Evolutionary conservation across 768 basidiomycete genomes (phyloP).

Genomic region (Gyrodon lividus): DNA sequence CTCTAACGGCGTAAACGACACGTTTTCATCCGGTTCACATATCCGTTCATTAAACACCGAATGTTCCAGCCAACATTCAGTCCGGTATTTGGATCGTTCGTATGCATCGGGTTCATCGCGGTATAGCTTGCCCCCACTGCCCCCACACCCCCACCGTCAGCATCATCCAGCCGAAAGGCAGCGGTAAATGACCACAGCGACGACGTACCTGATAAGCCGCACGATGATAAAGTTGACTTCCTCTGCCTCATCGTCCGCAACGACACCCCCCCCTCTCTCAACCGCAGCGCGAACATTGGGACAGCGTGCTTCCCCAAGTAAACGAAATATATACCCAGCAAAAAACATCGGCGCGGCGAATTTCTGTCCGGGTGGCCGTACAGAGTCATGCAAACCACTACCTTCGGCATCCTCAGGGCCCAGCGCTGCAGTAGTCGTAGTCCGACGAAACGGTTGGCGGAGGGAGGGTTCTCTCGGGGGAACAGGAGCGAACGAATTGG

Average conservation of each 20-base stretch:
- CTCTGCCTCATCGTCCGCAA: conserved; percentile 42
- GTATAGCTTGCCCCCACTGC: conserved; percentile 71
- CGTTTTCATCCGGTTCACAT: conserved; percentile 62
- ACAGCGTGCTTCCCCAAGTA: conserved; percentile 66
- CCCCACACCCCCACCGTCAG: background rate
- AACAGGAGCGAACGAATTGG: conserved; percentile 60
- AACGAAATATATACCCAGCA: conserved; percentile 52
- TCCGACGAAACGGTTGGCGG: conserved; percentile 49
- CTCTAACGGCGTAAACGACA: conserved; percentile 67
- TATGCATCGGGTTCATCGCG: conserved; percentile 49
- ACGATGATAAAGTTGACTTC: conserved; percentile 68
- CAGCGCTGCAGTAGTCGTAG: conserved; percentile 25
- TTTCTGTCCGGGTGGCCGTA: background rate
- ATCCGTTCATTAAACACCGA: conserved; percentile 78
- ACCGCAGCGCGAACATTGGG: conserved; percentile 58
- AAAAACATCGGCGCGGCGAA: conserved; percentile 41
- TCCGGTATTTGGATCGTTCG: conserved; percentile 61
- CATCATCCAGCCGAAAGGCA: background rate
- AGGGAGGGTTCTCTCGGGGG: conserved; percentile 24
- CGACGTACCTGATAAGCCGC: conserved; percentile 64
- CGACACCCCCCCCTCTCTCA: conserved; percentile 56
- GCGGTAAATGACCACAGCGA: too few relatives aligned
- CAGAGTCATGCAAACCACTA: conserved; percentile 5
- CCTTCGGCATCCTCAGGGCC: conserved; percentile 19
- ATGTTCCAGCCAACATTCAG: conserved; percentile 92